Percentiles rank a stretch among this genome's conserved stretches.
phyloP scores from a whole-genome alignment of 2,329 filamentous ascomycete species.

The Fusarium chuoi region DNA sequence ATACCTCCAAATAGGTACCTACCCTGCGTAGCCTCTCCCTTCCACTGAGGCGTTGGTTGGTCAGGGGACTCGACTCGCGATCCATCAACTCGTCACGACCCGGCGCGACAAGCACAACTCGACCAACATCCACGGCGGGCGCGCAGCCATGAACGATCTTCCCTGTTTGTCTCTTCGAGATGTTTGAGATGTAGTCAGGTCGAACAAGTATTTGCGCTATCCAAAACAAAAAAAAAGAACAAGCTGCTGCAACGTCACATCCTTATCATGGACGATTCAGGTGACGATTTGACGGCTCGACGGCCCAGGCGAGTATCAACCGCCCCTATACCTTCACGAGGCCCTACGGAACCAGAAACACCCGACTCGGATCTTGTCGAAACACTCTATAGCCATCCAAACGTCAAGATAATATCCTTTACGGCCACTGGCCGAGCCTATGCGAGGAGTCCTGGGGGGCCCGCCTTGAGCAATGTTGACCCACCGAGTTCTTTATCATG shows the following conservation, averaged over 20 bases:
- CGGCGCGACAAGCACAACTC: constrained; percentile 7
- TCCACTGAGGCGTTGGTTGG: constrained; percentile 19
- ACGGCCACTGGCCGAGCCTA: constrained; percentile 50
- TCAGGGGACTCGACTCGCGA: constrained; percentile 17
- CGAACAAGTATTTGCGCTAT: constrained; percentile 22
- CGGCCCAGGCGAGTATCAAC: constrained; percentile 52
- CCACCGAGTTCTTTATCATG: constrained; percentile 75
- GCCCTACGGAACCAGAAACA: constrained; percentile 36
- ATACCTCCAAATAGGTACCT: not conserved
- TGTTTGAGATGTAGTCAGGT: constrained; percentile 36
- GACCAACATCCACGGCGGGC: constrained; percentile 27
- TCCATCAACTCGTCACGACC: constrained; percentile 1
- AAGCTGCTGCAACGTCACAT: not conserved
- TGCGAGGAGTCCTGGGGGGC: constrained; percentile 48
- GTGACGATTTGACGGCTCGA: constrained; percentile 36
- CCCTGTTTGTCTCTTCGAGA: constrained; percentile 31
- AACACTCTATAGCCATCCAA: constrained; percentile 78
- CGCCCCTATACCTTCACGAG: constrained; percentile 47
- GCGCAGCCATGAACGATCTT: constrained; percentile 37
- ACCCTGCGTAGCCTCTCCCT: constrained; percentile 15
- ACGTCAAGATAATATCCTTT: constrained; percentile 74
- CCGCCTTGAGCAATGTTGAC: constrained; percentile 51
- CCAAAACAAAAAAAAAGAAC: constrained; percentile 20
- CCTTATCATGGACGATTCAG: constrained; percentile 36
- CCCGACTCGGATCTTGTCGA: constrained; percentile 60